Evolutionary conservation across 495 filamentous ascomycete genomes (phyloP).

Genomic region (Cercophora sp.): DNA sequence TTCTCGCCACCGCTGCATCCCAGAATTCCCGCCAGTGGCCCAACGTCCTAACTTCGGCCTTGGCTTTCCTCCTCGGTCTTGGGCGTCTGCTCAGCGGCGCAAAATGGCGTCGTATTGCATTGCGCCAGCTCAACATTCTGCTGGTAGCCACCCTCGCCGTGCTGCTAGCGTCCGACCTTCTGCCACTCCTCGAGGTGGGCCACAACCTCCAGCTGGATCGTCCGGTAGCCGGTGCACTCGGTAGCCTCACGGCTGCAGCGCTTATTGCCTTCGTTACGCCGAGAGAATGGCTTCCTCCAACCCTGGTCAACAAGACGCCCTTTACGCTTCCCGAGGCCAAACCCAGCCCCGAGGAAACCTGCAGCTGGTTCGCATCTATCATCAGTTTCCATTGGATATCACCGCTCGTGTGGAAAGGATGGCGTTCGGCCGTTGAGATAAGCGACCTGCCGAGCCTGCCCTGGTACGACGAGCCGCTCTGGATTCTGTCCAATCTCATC

Average conservation of each 20-base stretch:
- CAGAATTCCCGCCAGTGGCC: slow-evolving; percentile 22
- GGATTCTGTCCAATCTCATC: slow-evolving; percentile 38
- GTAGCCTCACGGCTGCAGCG: slow-evolving; percentile 25
- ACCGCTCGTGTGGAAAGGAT: slow-evolving; percentile 42
- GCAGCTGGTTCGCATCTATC: slow-evolving; percentile 46
- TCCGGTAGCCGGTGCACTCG: slow-evolving; percentile 21
- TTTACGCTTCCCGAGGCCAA: slow-evolving; percentile 26
- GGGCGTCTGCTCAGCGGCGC: slow-evolving; percentile 28
- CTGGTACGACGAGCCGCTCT: slow-evolving; percentile 46
- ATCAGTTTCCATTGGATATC: slow-evolving; percentile 48
- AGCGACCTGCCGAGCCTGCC: slow-evolving; percentile 46
- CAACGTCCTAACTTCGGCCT: slow-evolving; percentile 24
- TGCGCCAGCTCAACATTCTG: slow-evolving; percentile 38
- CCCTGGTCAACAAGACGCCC: slow-evolving; percentile 18
- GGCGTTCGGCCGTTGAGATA: slow-evolving; percentile 38
- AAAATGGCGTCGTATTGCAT: slow-evolving; percentile 34
- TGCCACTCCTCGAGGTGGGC: slow-evolving; percentile 28
- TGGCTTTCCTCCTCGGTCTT: slow-evolving; percentile 35
- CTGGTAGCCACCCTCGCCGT: slow-evolving; percentile 25
- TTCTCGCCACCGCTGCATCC: slow-evolving; percentile 23
- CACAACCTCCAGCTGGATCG: slow-evolving; percentile 10
- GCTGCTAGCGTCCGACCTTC: slow-evolving; percentile 23
- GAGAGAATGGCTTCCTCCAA: slow-evolving; percentile 37
- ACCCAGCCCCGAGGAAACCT: slow-evolving; percentile 45
- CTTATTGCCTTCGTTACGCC: slow-evolving; percentile 33